These are phyloP conservation scores for Fusarium guadeloupense DNA, from an alignment of 2,329 filamentous ascomycete species.

Conservation along the genomic window DNA sequence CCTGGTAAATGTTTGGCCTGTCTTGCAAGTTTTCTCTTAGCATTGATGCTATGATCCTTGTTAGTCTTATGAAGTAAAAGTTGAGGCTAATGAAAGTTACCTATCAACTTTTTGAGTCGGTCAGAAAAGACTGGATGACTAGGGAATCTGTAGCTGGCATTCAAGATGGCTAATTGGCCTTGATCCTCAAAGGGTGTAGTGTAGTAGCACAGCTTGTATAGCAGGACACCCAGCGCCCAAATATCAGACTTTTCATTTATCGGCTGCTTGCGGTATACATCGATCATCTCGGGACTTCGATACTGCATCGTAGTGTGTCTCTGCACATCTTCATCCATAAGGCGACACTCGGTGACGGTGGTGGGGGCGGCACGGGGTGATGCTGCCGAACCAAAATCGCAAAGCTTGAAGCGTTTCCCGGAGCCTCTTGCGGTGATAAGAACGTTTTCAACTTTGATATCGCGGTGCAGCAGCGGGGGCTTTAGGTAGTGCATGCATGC, in stretches of 20 bases:
- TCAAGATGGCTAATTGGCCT: slow-evolving; percentile 95
- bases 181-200: slow-evolving; percentile 98
- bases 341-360: slow-evolving; percentile 85
- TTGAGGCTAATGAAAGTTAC: slow-evolving; percentile 54
- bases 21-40: slow-evolving; percentile 80
- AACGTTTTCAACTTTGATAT: slow-evolving; percentile 98
- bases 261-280: slow-evolving; percentile 94
- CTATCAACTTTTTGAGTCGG: slow-evolving; percentile 87
- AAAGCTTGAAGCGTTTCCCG: slow-evolving; percentile 89
- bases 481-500: slow-evolving; percentile 99
- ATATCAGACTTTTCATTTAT: slow-evolving; percentile 99
- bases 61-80: slow-evolving; percentile 28
- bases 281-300: slow-evolving; percentile 97
- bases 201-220: slow-evolving; percentile 99
- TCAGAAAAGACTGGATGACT: slow-evolving; percentile 90
- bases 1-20: slow-evolving; percentile 94
- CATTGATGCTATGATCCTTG: slow-evolving; percentile 77
- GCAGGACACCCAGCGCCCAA: slow-evolving; percentile 91
- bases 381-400: slow-evolving; percentile 95
- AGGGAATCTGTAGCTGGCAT: slow-evolving; percentile 93
- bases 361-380: slow-evolving; percentile 84
- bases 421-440: slow-evolving; percentile 77
- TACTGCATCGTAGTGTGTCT: slow-evolving; percentile 98
- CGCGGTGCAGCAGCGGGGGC: slow-evolving; percentile 89
- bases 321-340: slow-evolving; percentile 97